Evolutionary conservation across 768 basidiomycete species (phyloP).

Genomic region (Multifurca ochricompacta): DNA sequence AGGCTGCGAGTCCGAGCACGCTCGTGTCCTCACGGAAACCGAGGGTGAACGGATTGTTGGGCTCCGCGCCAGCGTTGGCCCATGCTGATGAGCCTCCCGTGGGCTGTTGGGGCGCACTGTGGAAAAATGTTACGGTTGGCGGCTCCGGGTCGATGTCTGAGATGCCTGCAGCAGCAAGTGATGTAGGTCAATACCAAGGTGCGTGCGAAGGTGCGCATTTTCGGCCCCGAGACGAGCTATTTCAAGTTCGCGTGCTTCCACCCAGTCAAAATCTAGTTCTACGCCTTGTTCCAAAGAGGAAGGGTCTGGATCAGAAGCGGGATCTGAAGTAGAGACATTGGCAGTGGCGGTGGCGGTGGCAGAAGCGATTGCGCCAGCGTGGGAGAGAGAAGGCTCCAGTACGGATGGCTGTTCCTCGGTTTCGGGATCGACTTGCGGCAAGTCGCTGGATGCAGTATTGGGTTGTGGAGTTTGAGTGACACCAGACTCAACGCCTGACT

Average conservation of each 20-base stretch:
- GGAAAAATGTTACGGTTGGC: conserved; percentile 24
- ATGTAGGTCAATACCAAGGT: conserved; percentile 67
- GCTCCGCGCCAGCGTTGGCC: conserved; percentile 22
- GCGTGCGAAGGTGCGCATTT: conserved; percentile 67
- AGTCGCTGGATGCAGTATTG: neutral
- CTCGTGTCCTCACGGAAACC: conserved; percentile 16
- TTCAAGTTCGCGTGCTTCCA: conserved; percentile 79
- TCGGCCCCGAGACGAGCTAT: conserved; percentile 75
- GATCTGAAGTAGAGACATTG: neutral
- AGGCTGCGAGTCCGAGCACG: conserved; percentile 22
- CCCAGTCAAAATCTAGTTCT: conserved; percentile 64
- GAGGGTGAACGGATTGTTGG: conserved; percentile 24
- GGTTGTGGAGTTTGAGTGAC: neutral
- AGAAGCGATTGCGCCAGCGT: neutral
- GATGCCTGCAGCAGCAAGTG: conserved; percentile 41
- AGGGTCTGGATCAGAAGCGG: neutral
- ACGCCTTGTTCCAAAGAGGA: too few species aligned
- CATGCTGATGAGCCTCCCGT: conserved; percentile 18
- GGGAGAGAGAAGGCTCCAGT: neutral
- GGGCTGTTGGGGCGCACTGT: neutral
- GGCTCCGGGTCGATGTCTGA: conserved; percentile 39
- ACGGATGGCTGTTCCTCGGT: neutral
- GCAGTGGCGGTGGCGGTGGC: conserved; percentile 15
- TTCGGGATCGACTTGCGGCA: neutral
- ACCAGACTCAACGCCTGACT: neutral